Conservation (phyloP, 768 basidiomycete genomes). For the Leccinum pellstonianum region DNA sequence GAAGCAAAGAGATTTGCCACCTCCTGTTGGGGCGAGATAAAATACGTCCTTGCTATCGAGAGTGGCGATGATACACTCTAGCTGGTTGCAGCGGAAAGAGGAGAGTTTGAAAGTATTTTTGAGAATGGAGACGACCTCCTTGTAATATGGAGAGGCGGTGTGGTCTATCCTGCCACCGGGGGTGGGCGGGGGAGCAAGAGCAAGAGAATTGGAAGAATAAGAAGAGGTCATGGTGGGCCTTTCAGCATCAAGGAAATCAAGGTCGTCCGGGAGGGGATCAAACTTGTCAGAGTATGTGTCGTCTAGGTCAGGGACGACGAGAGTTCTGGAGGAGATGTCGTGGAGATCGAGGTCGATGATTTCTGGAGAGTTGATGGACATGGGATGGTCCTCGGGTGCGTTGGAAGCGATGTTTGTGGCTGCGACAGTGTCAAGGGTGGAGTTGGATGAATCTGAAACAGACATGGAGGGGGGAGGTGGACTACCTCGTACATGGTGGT, state of each 20-base stretch:
- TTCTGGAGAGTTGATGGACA: constrained; percentile 11
- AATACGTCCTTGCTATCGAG: constrained; percentile 85
- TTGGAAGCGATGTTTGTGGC: not conserved
- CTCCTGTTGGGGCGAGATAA: constrained; percentile 95
- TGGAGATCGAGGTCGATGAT: constrained; percentile 24
- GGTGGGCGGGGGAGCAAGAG: not conserved
- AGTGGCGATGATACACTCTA: constrained; percentile 80
- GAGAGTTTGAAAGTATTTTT: constrained; percentile 56
- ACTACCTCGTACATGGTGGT: constrained; percentile 1
- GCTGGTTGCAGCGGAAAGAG: constrained; percentile 78
- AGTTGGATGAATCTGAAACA: constrained; percentile 18
- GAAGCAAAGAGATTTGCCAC: constrained; percentile 86
- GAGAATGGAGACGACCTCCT: constrained; percentile 31
- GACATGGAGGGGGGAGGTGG: constrained; percentile 18
- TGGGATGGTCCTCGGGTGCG: not conserved
- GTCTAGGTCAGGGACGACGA: constrained; percentile 39
- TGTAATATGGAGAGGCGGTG: constrained; percentile 33
- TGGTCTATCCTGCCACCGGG: constrained; percentile 26
- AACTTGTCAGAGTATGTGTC: constrained; percentile 48
- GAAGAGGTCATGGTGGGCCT: constrained; percentile 9
- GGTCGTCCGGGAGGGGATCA: constrained; percentile 32
- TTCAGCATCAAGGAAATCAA: constrained; percentile 15
- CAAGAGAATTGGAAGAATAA: constrained; percentile 5
- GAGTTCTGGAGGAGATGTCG: constrained; percentile 16
- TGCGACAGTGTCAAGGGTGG: constrained; percentile 6